Percentiles rank a stretch among this genome's conserved stretches.
Conservation (phyloP, 345 rosid species). For the Conringia planisiliqua region DNA sequence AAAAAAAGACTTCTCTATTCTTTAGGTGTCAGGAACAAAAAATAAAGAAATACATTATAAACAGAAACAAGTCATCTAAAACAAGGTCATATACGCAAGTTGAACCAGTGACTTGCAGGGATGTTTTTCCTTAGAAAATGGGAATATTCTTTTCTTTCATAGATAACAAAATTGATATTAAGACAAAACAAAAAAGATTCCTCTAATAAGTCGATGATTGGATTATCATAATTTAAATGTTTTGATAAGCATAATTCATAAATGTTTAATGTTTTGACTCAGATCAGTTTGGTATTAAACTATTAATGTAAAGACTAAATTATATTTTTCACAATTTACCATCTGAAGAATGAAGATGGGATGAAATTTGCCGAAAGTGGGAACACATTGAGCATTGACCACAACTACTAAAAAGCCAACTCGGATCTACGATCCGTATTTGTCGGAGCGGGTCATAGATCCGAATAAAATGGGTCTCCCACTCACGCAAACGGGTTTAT, state of each 20-base stretch:
- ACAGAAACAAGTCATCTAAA: constrained; percentile 10
- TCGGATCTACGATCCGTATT: constrained; percentile 7
- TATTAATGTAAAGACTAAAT: background rate
- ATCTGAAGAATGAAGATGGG: background rate
- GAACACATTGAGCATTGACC: no score
- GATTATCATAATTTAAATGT: background rate
- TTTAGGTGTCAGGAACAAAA: background rate
- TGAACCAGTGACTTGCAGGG: constrained; percentile 24
- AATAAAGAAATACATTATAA: background rate
- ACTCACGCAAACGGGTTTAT: background rate
- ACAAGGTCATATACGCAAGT: constrained; percentile 25
- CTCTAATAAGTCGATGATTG: background rate
- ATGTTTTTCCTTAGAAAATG: constrained; percentile 10
- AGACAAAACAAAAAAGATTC: background rate
- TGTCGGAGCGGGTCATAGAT: constrained; percentile 19
- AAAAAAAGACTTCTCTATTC: background rate
- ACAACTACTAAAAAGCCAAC: background rate
- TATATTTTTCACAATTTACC: background rate
- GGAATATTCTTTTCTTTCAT: constrained; percentile 24
- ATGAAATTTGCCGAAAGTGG: background rate
- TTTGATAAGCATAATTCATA: background rate
- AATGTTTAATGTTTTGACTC: background rate
- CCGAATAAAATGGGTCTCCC: constrained; percentile 23
- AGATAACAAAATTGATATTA: background rate
- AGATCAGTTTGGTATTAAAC: background rate